Base-by-base conservation (phyloP, 176 grass and related monocot species). In the Ensete ventricosum region DNA sequence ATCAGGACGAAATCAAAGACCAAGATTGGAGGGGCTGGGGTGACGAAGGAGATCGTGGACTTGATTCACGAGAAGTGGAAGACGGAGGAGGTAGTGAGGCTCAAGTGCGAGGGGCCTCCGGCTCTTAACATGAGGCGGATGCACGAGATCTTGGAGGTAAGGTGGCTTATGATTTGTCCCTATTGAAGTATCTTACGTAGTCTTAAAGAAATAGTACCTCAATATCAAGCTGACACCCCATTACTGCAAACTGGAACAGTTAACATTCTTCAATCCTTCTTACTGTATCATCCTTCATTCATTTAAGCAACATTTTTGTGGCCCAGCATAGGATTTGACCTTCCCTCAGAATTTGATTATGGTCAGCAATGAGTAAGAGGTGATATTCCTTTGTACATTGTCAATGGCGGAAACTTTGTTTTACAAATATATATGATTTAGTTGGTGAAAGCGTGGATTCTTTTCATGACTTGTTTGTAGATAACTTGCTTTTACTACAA, bases 71-170 rank as follows among this genome's bases (percentile, higher is more conserved):
- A 93, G n/a, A 93, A 85, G 43, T 98, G 94, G 94, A 91, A 50
- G 62, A 91, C 84, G 8, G 87, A 89, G 12, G 94, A 98, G 78
- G 90, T 98, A 26, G 90, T 98, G 55, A 84, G 88, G 69, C 69
- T 98, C 66, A 98, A 98, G 78, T 91, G 92, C 13, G 85, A 78
- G 67, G 86, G 94, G 53, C 52, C 94, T 23, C 85, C 90, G 0
- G 94, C 90, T 55, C 94, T 98, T 80, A 98, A 98, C 66, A 98
- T 98, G 94, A 91, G 85, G 27, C 83, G 89, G 50, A 89, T 89
- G 74, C 94, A 98, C 23, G 94, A 93, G 69, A 98, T 93, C 68
- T 73, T 98, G 43, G 90, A 98, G 90, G 94, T 98, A 55, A 59
- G 10, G 23, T 22, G 68, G 20, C 53, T 64, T 1, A 53, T 79